These are phyloP conservation scores for Xylaria palmicola DNA, from an alignment of 495 filamentous ascomycete species.

Conservation along the genomic window DNA sequence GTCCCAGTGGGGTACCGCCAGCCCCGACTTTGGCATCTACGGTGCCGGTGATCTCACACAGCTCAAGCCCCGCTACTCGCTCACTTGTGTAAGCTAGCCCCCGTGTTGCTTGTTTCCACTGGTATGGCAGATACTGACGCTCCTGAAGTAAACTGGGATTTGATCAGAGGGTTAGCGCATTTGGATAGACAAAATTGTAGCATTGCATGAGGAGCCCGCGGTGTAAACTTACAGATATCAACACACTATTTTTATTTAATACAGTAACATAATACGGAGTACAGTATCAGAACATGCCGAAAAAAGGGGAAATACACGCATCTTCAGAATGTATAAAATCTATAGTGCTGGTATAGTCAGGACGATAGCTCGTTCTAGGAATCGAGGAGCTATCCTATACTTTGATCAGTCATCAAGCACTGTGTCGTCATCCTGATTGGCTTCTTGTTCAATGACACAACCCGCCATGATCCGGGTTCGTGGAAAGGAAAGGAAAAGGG, in stretches of 20 bases:
- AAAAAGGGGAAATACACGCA: too few species aligned
- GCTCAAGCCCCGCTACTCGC: slow-evolving; percentile 55
- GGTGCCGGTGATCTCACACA: slow-evolving; percentile 32
- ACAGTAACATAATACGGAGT: too few species aligned
- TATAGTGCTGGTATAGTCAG: too few species aligned
- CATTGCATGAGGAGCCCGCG: not conserved
- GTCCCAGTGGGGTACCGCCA: slow-evolving; percentile 50
- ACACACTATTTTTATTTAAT: slow-evolving; percentile 1
- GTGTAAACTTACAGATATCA: slow-evolving; percentile 1
- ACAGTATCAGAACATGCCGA: too few species aligned
- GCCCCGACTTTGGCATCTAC: slow-evolving; percentile 63
- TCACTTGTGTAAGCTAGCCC: slow-evolving; percentile 45
- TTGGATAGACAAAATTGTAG: slow-evolving; percentile 14
- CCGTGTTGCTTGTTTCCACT: not conserved
- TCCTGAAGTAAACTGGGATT: not conserved
- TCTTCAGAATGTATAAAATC: too few species aligned
- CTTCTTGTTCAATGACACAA: too few species aligned
- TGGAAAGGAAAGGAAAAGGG: not conserved
- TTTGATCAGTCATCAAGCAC: too few species aligned
- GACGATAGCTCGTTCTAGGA: too few species aligned
- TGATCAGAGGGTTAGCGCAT: not conserved
- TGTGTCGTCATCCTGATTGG: too few species aligned
- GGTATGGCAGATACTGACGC: not conserved
- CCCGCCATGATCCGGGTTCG: too few species aligned
- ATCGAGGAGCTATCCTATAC: too few species aligned